Evolutionary conservation across 2,329 filamentous ascomycete genomes (phyloP), one percentile per base, ranked within the genome.

Genomic region (Aspergillus neoniger): DNA sequence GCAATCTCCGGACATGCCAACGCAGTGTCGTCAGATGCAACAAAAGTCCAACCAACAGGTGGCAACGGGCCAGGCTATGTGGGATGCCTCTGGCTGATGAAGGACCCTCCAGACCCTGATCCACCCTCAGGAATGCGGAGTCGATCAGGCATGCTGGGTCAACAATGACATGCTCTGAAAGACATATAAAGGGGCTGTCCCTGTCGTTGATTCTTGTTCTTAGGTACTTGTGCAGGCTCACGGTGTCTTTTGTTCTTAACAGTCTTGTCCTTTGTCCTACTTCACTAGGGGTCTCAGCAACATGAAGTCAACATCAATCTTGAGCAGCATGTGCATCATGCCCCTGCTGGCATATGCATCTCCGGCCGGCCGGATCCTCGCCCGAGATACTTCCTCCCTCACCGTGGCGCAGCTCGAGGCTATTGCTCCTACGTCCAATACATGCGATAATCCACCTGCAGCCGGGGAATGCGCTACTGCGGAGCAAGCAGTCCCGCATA

Each of bases 391-490:
- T 36, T 36, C 57, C 17, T 15, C 62, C 21, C 51, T 76, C 38
- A 74, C 72, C 4, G 60, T 71, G 28, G 52, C 65, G 5, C 72
- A 76, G 65, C 65, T 76, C 47, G 19, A 67, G 25, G 19, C 63
- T 44, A 86, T 91, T 71, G 83, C 85, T n/a, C 86, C 88, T 3
- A 72, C 67, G 2, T 86, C 88, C 1, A 71, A 73, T 72, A 67
- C 77, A 9, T 91, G 89, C 78, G 74, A 75, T 50, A 73, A 74
- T 41, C 74, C 80, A 2, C 60, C 74, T 1, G 79, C 76, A 44
- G 71, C 80, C 14, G 78, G 75, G 15, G 87, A 92, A 68, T 94
- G 91, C 77, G 82, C 82, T 51, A 90, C 86, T 2, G 86, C 88
- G n/a, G 74, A 74, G 7, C 79, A 86, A 67, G 88, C 88, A 2